Percentiles rank a stretch among this genome's conserved stretches.
These are phyloP conservation scores for Phytophthora rubi DNA, from an alignment of 352 stramenopile genomes.

Conservation along the genomic window DNA sequence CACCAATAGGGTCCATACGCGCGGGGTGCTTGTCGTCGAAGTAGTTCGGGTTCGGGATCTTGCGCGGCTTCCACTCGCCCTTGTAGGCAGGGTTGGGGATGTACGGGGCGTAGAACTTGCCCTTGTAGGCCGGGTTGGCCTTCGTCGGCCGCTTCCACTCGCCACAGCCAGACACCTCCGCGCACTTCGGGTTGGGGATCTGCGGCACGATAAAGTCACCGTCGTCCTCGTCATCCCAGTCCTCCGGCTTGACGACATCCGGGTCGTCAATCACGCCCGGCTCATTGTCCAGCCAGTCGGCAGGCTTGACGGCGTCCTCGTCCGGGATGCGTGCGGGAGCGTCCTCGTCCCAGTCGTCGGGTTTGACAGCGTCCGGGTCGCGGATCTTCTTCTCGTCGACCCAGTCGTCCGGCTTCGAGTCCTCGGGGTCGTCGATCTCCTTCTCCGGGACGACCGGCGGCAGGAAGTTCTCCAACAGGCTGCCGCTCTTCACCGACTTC, in stretches of 20 bases:
- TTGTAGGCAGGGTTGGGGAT: conserved; percentile 95
- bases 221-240: conserved; percentile 96
- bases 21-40: conserved; percentile 86
- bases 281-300: conserved; percentile 92
- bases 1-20: conserved; percentile 88
- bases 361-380: conserved; percentile 89
- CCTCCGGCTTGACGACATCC: conserved; percentile 81
- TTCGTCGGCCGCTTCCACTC: conserved; percentile 90
- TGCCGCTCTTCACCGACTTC: conserved; percentile 82
- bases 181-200: conserved; percentile 92
- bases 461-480: conserved; percentile 82
- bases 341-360: conserved; percentile 94
- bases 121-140: conserved; percentile 92
- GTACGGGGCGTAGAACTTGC: conserved; percentile 90
- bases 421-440: conserved; percentile 92
- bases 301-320: conserved; percentile 85
- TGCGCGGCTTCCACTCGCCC: conserved; percentile 88
- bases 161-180: conserved; percentile 87
- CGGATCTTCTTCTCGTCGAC: conserved; percentile 90
- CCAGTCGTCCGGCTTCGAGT: conserved; percentile 94
- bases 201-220: conserved; percentile 90
- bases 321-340: conserved; percentile 88
- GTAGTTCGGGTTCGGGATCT: conserved; percentile 92
- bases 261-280: conserved; percentile 82
- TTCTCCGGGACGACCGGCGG: conserved; percentile 88